Evolutionary conservation across 2,329 filamentous ascomycete genomes (phyloP).

Genomic region (Stromatinia cepivora): DNA sequence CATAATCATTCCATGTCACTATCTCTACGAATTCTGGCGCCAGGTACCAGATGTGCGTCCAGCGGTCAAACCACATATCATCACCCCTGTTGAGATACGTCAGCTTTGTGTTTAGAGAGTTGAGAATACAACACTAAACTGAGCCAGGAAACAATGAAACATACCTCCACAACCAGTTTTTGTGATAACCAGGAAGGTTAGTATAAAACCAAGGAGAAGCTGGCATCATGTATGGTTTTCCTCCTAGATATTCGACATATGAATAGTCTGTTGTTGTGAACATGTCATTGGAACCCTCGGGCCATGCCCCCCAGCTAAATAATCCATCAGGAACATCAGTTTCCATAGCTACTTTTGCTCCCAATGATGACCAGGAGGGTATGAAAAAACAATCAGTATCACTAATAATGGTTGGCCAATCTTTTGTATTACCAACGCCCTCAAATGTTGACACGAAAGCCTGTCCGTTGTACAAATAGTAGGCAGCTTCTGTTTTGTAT

Average conservation of each 20-base stretch:
- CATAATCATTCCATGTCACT: background rate
- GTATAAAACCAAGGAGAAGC: background rate
- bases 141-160: background rate
- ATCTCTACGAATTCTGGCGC: background rate
- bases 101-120: background rate
- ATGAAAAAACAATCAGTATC: background rate
- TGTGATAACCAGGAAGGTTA: background rate
- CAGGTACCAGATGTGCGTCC: background rate
- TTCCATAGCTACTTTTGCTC: background rate
- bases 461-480: background rate
- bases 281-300: background rate
- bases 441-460: constrained; percentile 3
- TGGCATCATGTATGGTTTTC: background rate
- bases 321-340: background rate
- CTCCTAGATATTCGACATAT: background rate
- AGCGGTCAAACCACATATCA: background rate
- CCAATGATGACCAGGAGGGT: background rate
- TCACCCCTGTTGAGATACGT: background rate
- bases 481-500: constrained; percentile 1
- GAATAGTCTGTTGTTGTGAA: constrained; percentile 4
- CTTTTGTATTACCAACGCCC: background rate
- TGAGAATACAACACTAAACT: background rate
- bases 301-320: background rate
- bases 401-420: background rate
- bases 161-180: background rate